Evolutionary conservation across 2,329 filamentous ascomycete species (phyloP).

Genomic region (Coniochaeta hoffmannii): DNA sequence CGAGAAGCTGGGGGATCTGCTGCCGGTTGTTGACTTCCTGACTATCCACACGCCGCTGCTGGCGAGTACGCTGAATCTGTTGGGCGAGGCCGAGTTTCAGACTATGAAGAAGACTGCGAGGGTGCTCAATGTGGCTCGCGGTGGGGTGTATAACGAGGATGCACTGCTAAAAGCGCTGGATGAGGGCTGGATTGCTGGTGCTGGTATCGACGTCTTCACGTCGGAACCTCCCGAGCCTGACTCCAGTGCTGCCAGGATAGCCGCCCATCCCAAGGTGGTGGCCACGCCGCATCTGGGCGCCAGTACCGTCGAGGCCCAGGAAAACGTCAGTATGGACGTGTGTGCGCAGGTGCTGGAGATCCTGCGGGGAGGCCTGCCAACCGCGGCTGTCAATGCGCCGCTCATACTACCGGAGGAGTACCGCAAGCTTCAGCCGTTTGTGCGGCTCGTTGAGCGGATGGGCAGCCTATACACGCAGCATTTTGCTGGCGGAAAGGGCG

Average conservation of each 20-base stretch:
- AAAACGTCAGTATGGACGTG: slow-evolving; percentile 77
- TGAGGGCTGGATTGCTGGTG: slow-evolving; percentile 64
- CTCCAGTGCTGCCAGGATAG: slow-evolving; percentile 54
- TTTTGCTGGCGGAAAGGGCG: slow-evolving; percentile 39
- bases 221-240: slow-evolving; percentile 55
- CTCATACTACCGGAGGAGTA: slow-evolving; percentile 78
- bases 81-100: slow-evolving; percentile 57
- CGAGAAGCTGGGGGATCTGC: slow-evolving; percentile 48
- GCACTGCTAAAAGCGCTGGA: slow-evolving; percentile 65
- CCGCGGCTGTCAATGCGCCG: slow-evolving; percentile 72
- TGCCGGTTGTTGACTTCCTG: slow-evolving; percentile 65
- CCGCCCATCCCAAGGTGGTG: slow-evolving; percentile 64
- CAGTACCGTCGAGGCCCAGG: slow-evolving; percentile 74
- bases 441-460: slow-evolving; percentile 71
- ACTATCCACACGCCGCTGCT: slow-evolving; percentile 77
- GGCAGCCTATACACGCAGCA: slow-evolving; percentile 74
- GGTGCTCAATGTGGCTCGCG: slow-evolving; percentile 72
- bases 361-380: slow-evolving; percentile 63
- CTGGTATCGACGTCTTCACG: slow-evolving; percentile 74
- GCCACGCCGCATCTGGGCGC: slow-evolving; percentile 75
- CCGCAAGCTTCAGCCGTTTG: slow-evolving; percentile 68
- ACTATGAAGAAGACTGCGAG: slow-evolving; percentile 68
- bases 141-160: slow-evolving; percentile 72
- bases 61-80: slow-evolving; percentile 67
- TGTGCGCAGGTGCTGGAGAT: slow-evolving; percentile 74